Base-by-base conservation (phyloP, 805 yeast species). In the Starmerella geochares region DNA sequence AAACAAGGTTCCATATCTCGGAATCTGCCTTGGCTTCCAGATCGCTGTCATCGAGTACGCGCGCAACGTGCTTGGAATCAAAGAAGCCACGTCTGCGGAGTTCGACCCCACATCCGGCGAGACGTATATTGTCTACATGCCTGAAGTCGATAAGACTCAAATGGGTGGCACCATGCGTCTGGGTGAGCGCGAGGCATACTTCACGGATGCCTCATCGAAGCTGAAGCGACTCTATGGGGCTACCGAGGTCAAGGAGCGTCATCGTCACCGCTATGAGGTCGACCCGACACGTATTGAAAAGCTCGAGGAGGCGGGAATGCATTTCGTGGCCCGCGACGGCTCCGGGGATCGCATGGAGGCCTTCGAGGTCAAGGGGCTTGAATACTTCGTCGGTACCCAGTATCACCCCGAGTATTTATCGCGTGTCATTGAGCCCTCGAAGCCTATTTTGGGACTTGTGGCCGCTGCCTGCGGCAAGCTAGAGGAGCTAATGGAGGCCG, bases 161-260 rank as follows among this genome's bases (percentile, higher is more conserved):
- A 76, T 92, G 73, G 99, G 99, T 56, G 99, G 99, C 59, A 90
- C 97, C 46, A 92, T 92, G 99, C 82, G 99, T 74, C 77, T 92
- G 60, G 99, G 99, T 60, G 75, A 86, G 57, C 87, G 96, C 69
- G 79, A 88, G 58, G 87, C 97, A 35, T 77, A 75, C 56, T 92
- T 92, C 75, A 80, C 78, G 61, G 78, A 73, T 55, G 69, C 81
- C 46, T 81, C 81, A 55, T 77, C 86, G 43, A 75, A 72, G 55
- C 77, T 92, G 61, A 79, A 84, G 67, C 76, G 78, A 68, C 73
- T 90, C 48, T 90, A 90, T 66, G 94, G 92, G 51, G 73, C 74
- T 25, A 74, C 72, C 2, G 70, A 75, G 41, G 88, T 87, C 46
- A 73, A 73, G 54, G 99, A 92, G 73, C 85, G 99, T 76, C 99